These are phyloP conservation scores for Euphorbia tirucalli DNA, from an alignment of 345 rosid genomes.

Conservation along the genomic window DNA sequence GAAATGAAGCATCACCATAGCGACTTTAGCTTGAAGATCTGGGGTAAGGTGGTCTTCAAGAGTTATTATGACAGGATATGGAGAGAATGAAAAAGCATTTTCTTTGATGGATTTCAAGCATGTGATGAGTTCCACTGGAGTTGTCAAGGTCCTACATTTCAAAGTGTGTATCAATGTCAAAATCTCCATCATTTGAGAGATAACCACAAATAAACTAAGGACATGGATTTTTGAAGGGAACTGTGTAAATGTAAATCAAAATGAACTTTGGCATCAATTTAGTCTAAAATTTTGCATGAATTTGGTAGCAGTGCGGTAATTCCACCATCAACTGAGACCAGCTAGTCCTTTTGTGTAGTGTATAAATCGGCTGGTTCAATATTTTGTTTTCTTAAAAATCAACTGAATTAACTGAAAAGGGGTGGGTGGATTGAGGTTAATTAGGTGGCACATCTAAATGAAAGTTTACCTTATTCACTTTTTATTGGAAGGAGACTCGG, in stretches of 20 bases:
- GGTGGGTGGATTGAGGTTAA: neutral
- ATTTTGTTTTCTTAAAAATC: too few relatives aligned
- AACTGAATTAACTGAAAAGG: neutral
- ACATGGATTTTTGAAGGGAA: too few relatives aligned
- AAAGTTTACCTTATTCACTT: neutral
- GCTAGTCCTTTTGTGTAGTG: too few relatives aligned
- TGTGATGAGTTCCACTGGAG: slow-evolving; percentile 28
- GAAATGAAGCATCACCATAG: slow-evolving; percentile 31
- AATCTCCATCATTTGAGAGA: too few relatives aligned
- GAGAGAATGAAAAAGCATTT: slow-evolving; percentile 25
- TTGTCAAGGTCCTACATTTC: slow-evolving; percentile 28
- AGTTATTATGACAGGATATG: slow-evolving; percentile 32
- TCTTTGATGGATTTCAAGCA: slow-evolving; percentile 29
- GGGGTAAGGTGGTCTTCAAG: slow-evolving; percentile 36
- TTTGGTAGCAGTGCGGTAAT: too few relatives aligned
- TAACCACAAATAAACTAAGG: neutral
- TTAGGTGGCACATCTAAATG: neutral
- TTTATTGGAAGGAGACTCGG: too few relatives aligned
- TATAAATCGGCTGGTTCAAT: too few relatives aligned
- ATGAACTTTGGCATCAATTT: too few relatives aligned
- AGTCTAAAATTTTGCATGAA: too few relatives aligned
- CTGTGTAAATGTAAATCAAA: too few relatives aligned
- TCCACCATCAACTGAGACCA: too few relatives aligned
- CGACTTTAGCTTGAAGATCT: slow-evolving; percentile 30
- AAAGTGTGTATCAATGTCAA: too few relatives aligned